phyloP scores from a whole-genome alignment of 306 rosid species.

The Vigna mungo region DNA sequence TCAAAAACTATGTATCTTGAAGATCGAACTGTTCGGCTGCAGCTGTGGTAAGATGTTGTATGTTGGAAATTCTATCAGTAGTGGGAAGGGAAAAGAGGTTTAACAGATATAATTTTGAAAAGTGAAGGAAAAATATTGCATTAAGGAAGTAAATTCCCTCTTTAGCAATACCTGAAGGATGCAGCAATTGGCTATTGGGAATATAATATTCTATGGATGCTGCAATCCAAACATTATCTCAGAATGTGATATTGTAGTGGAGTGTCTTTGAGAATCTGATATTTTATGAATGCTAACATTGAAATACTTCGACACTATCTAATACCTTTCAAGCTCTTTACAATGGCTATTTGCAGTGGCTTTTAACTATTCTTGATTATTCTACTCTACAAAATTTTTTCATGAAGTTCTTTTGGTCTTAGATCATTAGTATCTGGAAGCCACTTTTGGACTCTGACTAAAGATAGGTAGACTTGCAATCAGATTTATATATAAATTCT shows the following conservation, averaged over 20 bases:
- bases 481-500: conserved; percentile 12
- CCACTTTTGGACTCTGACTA: not conserved
- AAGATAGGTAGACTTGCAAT: not conserved
- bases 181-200: conserved; percentile 1
- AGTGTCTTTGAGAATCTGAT: conserved; percentile 21
- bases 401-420: not conserved
- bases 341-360: not conserved
- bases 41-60: conserved; percentile 51
- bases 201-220: not conserved
- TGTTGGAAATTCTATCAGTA: conserved; percentile 20
- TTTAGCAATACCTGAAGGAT: not conserved
- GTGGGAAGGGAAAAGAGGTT: not conserved
- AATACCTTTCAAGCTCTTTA: not conserved
- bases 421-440: not conserved
- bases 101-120: no score
- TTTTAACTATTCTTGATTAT: conserved; percentile 6
- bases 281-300: not conserved
- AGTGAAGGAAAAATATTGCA: not conserved
- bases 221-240: no score
- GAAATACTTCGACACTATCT: not conserved
- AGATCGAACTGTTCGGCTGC: conserved; percentile 60
- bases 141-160: conserved; percentile 16
- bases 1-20: conserved; percentile 62
- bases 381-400: not conserved
- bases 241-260: no score